Conservation (phyloP, 495 filamentous ascomycete species). For the Penicillium antarcticum region DNA sequence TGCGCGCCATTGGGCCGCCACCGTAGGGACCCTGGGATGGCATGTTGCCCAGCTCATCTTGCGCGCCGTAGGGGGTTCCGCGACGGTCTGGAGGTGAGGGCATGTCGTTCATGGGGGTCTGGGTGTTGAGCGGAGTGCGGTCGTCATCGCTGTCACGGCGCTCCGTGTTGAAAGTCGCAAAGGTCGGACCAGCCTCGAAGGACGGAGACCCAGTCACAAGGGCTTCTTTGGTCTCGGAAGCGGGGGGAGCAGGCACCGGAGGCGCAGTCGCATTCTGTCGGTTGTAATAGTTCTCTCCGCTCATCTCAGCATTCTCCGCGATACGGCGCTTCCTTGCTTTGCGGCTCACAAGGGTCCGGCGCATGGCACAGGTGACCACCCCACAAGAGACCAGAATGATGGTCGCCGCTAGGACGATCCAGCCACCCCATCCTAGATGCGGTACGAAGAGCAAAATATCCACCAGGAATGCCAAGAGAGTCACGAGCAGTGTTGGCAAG, state of each 20-base stretch:
- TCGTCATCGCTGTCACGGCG: constrained; percentile 72
- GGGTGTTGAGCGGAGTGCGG: constrained; percentile 72
- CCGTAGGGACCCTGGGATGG: constrained; percentile 39
- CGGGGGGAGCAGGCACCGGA: constrained; percentile 33
- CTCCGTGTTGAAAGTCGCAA: constrained; percentile 71
- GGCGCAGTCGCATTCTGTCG: constrained; percentile 56
- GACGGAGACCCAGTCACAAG: constrained; percentile 46
- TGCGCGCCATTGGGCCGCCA: constrained; percentile 36
- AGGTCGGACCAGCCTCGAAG: constrained; percentile 62
- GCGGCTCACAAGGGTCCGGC: constrained; percentile 84
- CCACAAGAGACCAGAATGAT: constrained; percentile 80
- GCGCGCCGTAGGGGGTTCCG: constrained; percentile 32
- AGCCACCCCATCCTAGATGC: constrained; percentile 90
- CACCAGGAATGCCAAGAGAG: constrained; percentile 84
- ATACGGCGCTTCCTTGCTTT: constrained; percentile 91
- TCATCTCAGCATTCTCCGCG: constrained; percentile 92
- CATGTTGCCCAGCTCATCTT: constrained; percentile 71
- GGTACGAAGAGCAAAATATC: constrained; percentile 97
- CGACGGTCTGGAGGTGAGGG: constrained; percentile 24
- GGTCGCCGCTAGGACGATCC: constrained; percentile 88
- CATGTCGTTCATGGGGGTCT: constrained; percentile 40
- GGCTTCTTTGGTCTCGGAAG: constrained; percentile 50
- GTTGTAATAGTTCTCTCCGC: constrained; percentile 84
- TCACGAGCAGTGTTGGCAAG: constrained; percentile 78
- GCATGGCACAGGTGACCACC: constrained; percentile 94